Evolutionary conservation across 495 filamentous ascomycete species (phyloP), one percentile per base, ranked within the genome.

Genomic region (Neurospora hispaniola): DNA sequence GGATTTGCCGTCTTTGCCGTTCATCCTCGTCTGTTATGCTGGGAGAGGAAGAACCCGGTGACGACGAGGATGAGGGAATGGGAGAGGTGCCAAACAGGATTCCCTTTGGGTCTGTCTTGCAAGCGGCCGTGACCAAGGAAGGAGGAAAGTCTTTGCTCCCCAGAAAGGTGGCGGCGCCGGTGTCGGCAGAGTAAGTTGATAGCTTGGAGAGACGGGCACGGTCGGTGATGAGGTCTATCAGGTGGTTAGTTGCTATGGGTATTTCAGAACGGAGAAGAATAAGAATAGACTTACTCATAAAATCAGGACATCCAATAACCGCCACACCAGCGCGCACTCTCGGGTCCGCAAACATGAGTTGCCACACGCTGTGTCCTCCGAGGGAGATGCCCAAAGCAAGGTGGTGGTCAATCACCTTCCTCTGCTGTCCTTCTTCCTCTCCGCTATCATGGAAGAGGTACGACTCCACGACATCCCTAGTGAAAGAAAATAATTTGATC

Each of bases 251-350:
- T 23, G 62, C 48, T 54, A 27, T 69, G 40, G 40, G 42, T 42
- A 27, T 5, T 38, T 38, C 35, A 70, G 31, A 70, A 20, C 40
- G 42, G 12, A 10, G 11, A n/a, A 38, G 27, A 38, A 38, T 1
- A 59, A 69, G 31, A 16, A 69, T 48, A 42, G 16, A 14, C 85
- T 82, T 70, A 79, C 91, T 83, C 74, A 90, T 86, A 77, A 91
- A 97, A 81, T 99, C 95, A 0, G 95, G 93, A 79, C 93, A 97
- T 18, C 95, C 96, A 70, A 99, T 92, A 42, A 97, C 86, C 35
- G 92, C 84, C 10, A 96, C 88, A 0, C 87, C 94, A 4, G 93
- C 89, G 9, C 84, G 89, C 48, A 98, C 86, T 71, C 94, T 86
- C 40, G 91, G 88, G 35, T 97, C 94, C 44, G 90, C 88, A 54